These are phyloP conservation scores for Dryadomyces sulphureus DNA, from an alignment of 2,329 filamentous ascomycete genomes.

Conservation along the genomic window DNA sequence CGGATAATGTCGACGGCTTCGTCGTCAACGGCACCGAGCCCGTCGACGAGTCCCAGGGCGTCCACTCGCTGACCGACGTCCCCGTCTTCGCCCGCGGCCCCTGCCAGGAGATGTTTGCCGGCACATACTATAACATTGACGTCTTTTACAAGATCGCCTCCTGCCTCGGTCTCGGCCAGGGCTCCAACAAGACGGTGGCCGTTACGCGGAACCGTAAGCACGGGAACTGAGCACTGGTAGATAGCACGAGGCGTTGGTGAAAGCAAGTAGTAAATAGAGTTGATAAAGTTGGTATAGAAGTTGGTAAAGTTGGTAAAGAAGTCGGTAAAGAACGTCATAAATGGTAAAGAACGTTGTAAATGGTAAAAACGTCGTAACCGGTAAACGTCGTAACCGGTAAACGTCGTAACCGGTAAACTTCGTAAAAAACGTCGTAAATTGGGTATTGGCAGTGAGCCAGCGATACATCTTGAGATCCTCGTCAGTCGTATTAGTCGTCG, in stretches of 20 bases:
- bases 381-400: too few relatives aligned
- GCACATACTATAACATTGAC: conserved; percentile 58
- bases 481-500: conserved; percentile 8
- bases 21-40: conserved; percentile 59
- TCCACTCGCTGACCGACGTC: conserved; percentile 65
- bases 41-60: conserved; percentile 47
- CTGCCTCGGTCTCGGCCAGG: conserved; percentile 42
- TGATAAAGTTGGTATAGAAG: too few relatives aligned
- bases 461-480: too few relatives aligned
- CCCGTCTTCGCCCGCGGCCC: conserved; percentile 66
- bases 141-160: conserved; percentile 61
- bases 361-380: too few relatives aligned
- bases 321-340: too few relatives aligned
- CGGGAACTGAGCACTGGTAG: not conserved
- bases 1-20: conserved; percentile 31
- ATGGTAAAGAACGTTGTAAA: too few relatives aligned
- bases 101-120: conserved; percentile 63
- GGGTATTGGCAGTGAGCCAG: too few relatives aligned
- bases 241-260: not conserved
- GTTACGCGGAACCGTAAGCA: not conserved
- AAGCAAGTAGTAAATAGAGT: too few relatives aligned
- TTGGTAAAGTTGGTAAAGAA: too few relatives aligned
- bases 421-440: too few relatives aligned
- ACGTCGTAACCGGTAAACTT: too few relatives aligned
- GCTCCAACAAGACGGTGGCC: conserved; percentile 14